Evolutionary conservation across 2,329 filamentous ascomycete species (phyloP).

Genomic region (Penicillium psychrosexuale): DNA sequence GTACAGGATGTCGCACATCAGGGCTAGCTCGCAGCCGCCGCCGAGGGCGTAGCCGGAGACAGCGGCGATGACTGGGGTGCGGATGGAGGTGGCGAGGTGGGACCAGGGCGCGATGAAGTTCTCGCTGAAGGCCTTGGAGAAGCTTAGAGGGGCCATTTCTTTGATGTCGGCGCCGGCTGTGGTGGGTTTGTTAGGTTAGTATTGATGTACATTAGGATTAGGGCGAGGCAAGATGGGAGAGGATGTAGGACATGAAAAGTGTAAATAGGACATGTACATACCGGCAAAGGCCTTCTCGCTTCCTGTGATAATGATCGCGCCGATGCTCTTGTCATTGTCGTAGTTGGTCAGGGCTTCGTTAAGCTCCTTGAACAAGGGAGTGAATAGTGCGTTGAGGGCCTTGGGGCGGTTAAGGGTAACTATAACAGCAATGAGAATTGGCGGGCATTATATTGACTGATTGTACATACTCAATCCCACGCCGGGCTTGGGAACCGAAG

Average conservation of each 20-base stretch:
- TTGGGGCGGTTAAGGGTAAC: constrained; percentile 93
- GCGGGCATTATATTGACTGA: neutral
- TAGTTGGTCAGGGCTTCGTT: constrained; percentile 72
- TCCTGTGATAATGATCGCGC: constrained; percentile 81
- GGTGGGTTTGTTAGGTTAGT: constrained; percentile 1
- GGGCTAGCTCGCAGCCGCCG: constrained; percentile 91
- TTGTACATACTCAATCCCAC: constrained; percentile 73
- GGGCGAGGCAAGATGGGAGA: neutral
- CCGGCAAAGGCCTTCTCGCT: constrained; percentile 82
- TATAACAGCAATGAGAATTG: constrained; percentile 36
- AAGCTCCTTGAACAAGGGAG: constrained; percentile 84
- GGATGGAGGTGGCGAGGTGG: constrained; percentile 73
- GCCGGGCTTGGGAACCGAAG: constrained; percentile 79
- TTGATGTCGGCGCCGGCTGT: constrained; percentile 93
- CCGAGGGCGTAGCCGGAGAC: constrained; percentile 93
- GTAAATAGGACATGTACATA: constrained; percentile 24
- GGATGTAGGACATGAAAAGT: no score
- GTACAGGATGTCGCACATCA: constrained; percentile 97
- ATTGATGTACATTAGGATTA: neutral
- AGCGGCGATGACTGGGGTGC: constrained; percentile 91
- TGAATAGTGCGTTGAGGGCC: constrained; percentile 89
- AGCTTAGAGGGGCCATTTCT: constrained; percentile 92
- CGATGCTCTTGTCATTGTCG: constrained; percentile 66
- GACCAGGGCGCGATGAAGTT: constrained; percentile 98
- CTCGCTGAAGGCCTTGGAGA: constrained; percentile 78